Conservation (phyloP, 129 eudicot species). For the Pseudognaphalium luteoalbum region DNA sequence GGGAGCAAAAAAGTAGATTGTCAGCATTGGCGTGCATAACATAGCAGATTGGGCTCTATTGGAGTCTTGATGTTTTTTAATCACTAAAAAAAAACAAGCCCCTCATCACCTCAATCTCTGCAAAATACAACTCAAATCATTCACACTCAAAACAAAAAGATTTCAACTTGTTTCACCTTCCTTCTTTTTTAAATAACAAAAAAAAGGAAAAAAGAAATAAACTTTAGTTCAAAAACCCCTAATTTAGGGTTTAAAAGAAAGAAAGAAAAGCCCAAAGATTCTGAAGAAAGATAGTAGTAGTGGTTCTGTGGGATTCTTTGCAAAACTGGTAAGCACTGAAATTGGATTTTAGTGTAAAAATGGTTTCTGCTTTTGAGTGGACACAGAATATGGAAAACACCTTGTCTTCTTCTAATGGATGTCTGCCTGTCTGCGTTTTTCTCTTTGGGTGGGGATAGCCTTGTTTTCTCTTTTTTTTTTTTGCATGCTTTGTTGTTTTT, state of each 20-base stretch:
- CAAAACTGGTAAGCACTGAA: constrained; percentile 46
- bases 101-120: constrained; percentile 24
- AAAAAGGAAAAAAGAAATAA: neutral
- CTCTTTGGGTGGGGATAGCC: constrained; percentile 36
- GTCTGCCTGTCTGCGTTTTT: constrained; percentile 31
- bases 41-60: constrained; percentile 49
- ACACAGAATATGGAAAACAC: constrained; percentile 47
- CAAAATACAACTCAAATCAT: constrained; percentile 30
- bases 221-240: constrained; percentile 15
- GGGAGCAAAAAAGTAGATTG: constrained; percentile 43
- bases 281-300: constrained; percentile 28
- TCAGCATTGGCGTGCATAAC: constrained; percentile 83
- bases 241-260: constrained; percentile 22
- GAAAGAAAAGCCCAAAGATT: constrained; percentile 29
- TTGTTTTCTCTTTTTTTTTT: constrained; percentile 20
- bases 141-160: constrained; percentile 21
- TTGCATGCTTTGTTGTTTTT: constrained; percentile 43
- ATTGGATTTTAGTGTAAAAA: constrained; percentile 44
- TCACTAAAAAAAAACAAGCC: constrained; percentile 31
- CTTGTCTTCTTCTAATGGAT: constrained; percentile 46
- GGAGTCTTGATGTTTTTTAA: constrained; percentile 45
- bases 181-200: neutral
- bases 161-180: constrained; percentile 20
- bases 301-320: constrained; percentile 35
- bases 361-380: constrained; percentile 40